Evolutionary conservation across 140 eudicot genomes (phyloP).

Genomic region (Cichorium intybus): DNA sequence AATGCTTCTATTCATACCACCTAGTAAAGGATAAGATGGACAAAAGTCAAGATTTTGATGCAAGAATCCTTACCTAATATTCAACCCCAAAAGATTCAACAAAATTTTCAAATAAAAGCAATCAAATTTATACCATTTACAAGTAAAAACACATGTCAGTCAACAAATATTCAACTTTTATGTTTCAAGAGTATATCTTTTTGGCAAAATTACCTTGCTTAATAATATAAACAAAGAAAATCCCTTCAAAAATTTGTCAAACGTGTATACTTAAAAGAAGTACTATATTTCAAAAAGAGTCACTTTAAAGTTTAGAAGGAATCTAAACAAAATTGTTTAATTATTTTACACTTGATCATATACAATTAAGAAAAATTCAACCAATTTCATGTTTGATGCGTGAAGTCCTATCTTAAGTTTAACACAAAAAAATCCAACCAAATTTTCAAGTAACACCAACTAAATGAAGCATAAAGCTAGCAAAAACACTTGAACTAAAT

Average conservation of each 20-base stretch:
- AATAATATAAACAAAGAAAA: not conserved
- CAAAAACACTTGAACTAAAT: not conserved
- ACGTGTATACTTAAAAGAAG: slow-evolving; percentile 9
- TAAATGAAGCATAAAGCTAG: slow-evolving; percentile 9
- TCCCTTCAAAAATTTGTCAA: slow-evolving; percentile 5
- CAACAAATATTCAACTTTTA: too few relatives aligned
- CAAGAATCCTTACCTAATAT: slow-evolving; percentile 37
- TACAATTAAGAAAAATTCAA: not conserved
- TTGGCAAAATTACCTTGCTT: not conserved
- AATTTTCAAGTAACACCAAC: not conserved
- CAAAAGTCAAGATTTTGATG: slow-evolving; percentile 38
- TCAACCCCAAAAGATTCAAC: slow-evolving; percentile 21
- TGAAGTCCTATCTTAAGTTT: not conserved
- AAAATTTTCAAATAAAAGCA: slow-evolving; percentile 32
- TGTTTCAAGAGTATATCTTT: not conserved
- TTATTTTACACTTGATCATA: slow-evolving; percentile 5
- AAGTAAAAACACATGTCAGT: slow-evolving; percentile 21
- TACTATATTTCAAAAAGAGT: slow-evolving; percentile 8
- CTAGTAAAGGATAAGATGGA: slow-evolving; percentile 27
- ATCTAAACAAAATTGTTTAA: slow-evolving; percentile 9
- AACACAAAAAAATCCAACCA: slow-evolving; percentile 10
- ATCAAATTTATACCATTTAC: slow-evolving; percentile 12
- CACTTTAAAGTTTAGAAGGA: slow-evolving; percentile 15
- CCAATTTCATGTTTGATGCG: not conserved
- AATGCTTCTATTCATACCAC: slow-evolving; percentile 25